Evolutionary conservation across 139 green algal genomes (phyloP).

Genomic region (Tetraselmis chui): DNA sequence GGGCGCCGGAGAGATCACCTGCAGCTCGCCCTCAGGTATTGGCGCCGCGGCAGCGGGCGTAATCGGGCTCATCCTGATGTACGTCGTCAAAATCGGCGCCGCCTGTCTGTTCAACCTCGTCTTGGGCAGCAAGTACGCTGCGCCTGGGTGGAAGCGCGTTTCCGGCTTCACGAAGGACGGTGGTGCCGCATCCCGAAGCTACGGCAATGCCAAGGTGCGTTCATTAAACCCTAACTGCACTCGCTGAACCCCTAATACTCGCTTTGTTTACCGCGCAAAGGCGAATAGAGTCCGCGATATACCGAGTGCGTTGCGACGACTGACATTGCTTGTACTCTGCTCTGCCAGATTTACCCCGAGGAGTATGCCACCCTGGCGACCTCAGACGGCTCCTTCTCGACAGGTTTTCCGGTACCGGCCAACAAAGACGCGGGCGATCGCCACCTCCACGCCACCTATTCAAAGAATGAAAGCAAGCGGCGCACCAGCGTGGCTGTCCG

Average conservation of each 20-base stretch:
- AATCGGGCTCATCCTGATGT: not conserved
- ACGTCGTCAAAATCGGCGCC: not conserved
- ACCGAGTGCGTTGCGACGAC: no score
- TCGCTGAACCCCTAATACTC: no score
- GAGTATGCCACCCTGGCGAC: not conserved
- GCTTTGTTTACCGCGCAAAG: no score
- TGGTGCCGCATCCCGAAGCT: no score
- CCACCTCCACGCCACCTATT: not conserved
- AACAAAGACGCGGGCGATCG: not conserved
- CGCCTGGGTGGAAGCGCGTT: not conserved
- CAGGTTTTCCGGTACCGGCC: not conserved
- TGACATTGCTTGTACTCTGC: no score
- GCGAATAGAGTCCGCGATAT: no score
- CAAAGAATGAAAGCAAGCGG: not conserved
- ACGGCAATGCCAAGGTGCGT: not conserved
- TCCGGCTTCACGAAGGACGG: no score
- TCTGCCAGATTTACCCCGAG: not conserved
- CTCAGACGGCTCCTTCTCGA: not conserved
- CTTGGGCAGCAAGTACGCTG: not conserved
- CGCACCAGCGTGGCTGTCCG: not conserved
- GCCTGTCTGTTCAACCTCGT: not conserved
- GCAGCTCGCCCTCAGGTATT: not conserved
- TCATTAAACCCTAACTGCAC: no score
- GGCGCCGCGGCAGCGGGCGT: not conserved
- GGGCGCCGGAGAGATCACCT: not conserved